These are phyloP conservation scores for Myxozyma geophila DNA, from an alignment of 805 yeast genomes.

Conservation along the genomic window DNA sequence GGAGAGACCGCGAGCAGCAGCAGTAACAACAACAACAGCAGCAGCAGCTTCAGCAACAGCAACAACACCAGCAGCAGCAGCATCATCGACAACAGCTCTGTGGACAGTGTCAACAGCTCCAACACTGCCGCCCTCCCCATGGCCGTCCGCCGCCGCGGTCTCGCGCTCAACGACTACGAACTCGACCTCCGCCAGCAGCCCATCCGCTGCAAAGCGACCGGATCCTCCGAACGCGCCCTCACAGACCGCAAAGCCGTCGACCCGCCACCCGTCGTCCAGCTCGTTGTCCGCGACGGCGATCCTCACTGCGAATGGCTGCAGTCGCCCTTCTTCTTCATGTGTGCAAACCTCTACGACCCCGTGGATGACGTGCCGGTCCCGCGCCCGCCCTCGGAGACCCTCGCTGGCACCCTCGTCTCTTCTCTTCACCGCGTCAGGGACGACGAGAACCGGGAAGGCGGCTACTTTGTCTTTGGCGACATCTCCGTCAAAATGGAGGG, in stretches of 20 bases:
- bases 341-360: constrained; percentile 33
- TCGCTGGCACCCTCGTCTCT: constrained; percentile 37
- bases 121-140: constrained; percentile 9
- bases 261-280: constrained; percentile 38
- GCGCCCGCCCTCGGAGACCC: constrained; percentile 32
- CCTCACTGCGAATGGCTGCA: constrained; percentile 33
- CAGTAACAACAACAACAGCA: background rate
- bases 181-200: constrained; percentile 36
- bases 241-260: constrained; percentile 37
- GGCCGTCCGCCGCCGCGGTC: constrained; percentile 26
- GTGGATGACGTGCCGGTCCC: constrained; percentile 20
- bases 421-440: constrained; percentile 36
- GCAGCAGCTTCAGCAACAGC: background rate
- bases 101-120: too few species aligned
- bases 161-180: constrained; percentile 24
- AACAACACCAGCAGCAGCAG: background rate
- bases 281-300: constrained; percentile 30
- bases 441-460: constrained; percentile 33
- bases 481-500: constrained; percentile 35
- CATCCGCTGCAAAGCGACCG: constrained; percentile 30
- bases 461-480: constrained; percentile 39
- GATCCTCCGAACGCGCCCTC: constrained; percentile 26
- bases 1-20: background rate
- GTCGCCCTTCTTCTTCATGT: constrained; percentile 36
- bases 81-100: background rate